These are phyloP conservation scores for Pythium volutum DNA, from an alignment of 352 stramenopile species.

Conservation along the genomic window DNA sequence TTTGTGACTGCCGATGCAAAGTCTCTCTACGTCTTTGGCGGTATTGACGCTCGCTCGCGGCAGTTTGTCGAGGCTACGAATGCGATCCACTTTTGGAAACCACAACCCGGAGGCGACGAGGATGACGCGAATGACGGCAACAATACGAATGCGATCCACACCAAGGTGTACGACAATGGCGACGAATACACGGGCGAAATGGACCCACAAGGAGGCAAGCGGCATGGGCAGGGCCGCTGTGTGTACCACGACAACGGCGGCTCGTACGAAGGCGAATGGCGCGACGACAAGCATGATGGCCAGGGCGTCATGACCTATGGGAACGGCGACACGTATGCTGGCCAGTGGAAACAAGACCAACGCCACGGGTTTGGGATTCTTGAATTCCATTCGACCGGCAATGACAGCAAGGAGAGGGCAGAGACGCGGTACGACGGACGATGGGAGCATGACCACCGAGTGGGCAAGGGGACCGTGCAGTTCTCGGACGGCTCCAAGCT, in stretches of 20 bases:
- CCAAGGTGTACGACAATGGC: constrained; percentile 48
- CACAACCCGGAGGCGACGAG: constrained; percentile 29
- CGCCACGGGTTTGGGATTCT: constrained; percentile 54
- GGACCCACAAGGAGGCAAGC: constrained; percentile 24
- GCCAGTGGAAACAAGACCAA: constrained; percentile 45
- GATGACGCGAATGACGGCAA: constrained; percentile 24
- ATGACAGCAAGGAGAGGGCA: constrained; percentile 7
- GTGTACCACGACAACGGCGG: constrained; percentile 45
- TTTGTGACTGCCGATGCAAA: constrained; percentile 34
- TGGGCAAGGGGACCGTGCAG: constrained; percentile 56
- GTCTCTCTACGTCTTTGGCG: constrained; percentile 63
- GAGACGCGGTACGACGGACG: constrained; percentile 65
- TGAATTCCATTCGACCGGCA: constrained; percentile 19
- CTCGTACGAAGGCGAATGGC: constrained; percentile 72
- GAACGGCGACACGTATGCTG: constrained; percentile 47
- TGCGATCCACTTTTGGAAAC: constrained; percentile 61
- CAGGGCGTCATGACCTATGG: constrained; percentile 52
- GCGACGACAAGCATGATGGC: constrained; percentile 40
- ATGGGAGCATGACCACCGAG: constrained; percentile 57
- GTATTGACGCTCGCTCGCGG: constrained; percentile 28
- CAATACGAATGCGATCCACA: constrained; percentile 40
- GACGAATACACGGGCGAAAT: constrained; percentile 75
- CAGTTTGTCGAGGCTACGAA: constrained; percentile 38
- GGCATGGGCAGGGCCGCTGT: constrained; percentile 64
- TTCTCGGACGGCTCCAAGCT: constrained; percentile 56